Evolutionary conservation across 345 rosid species (phyloP), one percentile per base, ranked within the genome.

Genomic region (Linum usitatissimum): DNA sequence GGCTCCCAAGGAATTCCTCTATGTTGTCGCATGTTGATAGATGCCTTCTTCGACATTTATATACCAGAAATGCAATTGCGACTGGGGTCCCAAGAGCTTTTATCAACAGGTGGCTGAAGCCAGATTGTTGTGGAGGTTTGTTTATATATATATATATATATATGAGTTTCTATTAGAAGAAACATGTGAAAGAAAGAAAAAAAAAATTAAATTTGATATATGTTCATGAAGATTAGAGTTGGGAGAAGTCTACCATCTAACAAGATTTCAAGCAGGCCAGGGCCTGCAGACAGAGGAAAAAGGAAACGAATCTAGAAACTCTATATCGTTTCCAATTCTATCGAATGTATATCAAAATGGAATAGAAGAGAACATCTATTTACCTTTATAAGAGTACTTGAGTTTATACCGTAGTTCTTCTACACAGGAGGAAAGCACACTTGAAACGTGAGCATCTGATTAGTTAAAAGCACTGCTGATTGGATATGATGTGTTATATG

Each of bases 11-110:
- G 48, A 40, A 40, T 12, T 40, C 48, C 13, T 40, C 48, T 6
- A 40, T 40, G 48, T 40, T 40, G 48, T 7, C 48, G 13, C 5
- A 40, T 40, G 28, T 2, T 23, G 28, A 23, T 23, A 23, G 28
- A 23, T 23, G 28, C 28, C 28, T 23, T 23, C 28, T 62, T 14
- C 59, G 19, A 17, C 57, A 62, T 58, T 66, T 66, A 23, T 61
- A 36, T 4, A 21, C 40, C 31, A 57, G 30, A 23, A 63, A 15
- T 0, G 55, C 64, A 51, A 63, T 30, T 5, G 49, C 18, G 18
- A 30, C 18, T 15, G 42, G 23, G 42, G 17, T 7, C 28, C 60
- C 60, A 18, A 59, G 7, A 17, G 48, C 48, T 23, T 23, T 23
- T 23, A 23, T 23, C 28, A 23, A 40, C 48, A 12, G 48, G 48